Evolutionary conservation across 1,284 basidiomycete genomes (phyloP), one percentile per base, ranked within the genome.

Genomic region (Melampsora larici-populina): DNA sequence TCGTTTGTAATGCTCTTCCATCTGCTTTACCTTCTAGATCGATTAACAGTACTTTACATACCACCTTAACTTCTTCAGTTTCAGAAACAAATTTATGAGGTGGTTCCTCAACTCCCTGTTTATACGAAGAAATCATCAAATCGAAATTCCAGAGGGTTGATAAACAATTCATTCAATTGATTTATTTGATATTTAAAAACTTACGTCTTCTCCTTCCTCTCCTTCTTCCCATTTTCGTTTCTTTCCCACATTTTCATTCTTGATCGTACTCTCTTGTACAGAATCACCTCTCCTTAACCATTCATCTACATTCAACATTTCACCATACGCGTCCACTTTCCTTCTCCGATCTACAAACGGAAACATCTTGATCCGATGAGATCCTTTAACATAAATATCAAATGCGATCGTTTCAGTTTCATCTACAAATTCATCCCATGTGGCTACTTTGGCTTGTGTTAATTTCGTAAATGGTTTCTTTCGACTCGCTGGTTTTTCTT

Each of bases 11-110:
- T 7, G 97, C 94, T 79, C 95, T 90, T 0, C 96, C 95, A 82
- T 99, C 97, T 82, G 94, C 95, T 77, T 97, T 85, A 36, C 97
- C 97, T 81, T 96, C 93, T 88, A 99, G 90, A 82, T 99, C 97
- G 72, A 99, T 89, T 81, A 92, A 97, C 33, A 94, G 88, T 21
- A 98, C 85, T 7, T 90, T 89, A 81, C 97, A 98, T 29, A 89
- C 88, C 46, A 98, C 84, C 70, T 92, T 89, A 18, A 98, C 88
- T 51, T 90, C 88, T 4, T 92, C 86, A 18, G 88, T 86, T 70
- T 91, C 90, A 2, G 89, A 88, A 60, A 97, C 87, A 82, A 90
- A 99, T 85, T 99, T 99, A 63, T 91, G 95, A 24, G 97, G 97
- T 13, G 91, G 89, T 82, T 97, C 95, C 86, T 90, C 74, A 46